These are phyloP conservation scores for Alopecurus myosuroides DNA, from an alignment of 176 grass and related monocot species.

Conservation along the genomic window DNA sequence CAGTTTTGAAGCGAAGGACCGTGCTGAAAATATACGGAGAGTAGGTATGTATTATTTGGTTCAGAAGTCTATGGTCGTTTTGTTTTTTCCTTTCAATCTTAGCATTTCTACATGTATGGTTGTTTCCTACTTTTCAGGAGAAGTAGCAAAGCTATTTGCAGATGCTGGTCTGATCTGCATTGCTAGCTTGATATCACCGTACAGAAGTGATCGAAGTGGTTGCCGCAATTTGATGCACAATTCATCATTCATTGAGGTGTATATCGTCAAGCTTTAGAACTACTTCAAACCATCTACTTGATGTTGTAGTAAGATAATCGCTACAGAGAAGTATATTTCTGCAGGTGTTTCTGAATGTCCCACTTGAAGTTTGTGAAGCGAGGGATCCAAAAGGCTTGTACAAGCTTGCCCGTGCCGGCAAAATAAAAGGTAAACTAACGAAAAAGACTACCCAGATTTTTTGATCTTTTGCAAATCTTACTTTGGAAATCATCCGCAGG, in stretches of 20 bases:
- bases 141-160: slow-evolving; percentile 82
- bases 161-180: slow-evolving; percentile 88
- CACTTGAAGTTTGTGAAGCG: slow-evolving; percentile 75
- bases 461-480: background rate
- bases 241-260: slow-evolving; percentile 1
- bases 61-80: background rate
- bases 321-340: background rate
- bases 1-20: slow-evolving; percentile 69
- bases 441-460: background rate
- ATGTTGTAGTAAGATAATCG: background rate
- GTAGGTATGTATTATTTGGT: slow-evolving; percentile 44
- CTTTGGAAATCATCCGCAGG: slow-evolving; percentile 30
- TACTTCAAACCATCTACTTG: background rate
- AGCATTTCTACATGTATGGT: background rate
- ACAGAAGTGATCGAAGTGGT: slow-evolving; percentile 48
- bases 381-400: slow-evolving; percentile 92
- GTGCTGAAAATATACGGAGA: slow-evolving; percentile 77
- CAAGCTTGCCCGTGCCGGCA: slow-evolving; percentile 84
- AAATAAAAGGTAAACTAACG: slow-evolving; percentile 65
- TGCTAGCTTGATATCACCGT: slow-evolving; percentile 87
- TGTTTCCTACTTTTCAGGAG: slow-evolving; percentile 35
- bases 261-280: background rate
- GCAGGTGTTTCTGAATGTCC: slow-evolving; percentile 79
- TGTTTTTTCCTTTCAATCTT: background rate
- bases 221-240: slow-evolving; percentile 55